Evolutionary conservation across 148 eudicot species (phyloP), one percentile per base, ranked within the genome.

Genomic region (Chenopodium berlandieri): DNA sequence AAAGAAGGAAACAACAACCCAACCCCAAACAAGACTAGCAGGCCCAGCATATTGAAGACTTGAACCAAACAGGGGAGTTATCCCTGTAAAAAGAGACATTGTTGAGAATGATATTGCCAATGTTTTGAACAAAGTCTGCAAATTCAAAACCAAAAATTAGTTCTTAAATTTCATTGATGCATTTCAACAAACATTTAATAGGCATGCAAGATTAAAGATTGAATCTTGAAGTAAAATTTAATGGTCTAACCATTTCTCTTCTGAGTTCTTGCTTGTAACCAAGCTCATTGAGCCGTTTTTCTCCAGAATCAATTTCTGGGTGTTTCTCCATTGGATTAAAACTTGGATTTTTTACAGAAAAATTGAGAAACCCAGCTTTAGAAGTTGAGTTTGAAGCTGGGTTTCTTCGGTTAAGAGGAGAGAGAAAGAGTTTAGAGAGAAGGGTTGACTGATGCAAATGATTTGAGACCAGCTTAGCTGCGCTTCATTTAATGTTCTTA

Each of bases 181-280:
- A 81, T 31, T 73, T 37, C 52, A 75, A 58, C 52, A 75, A 75
- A 75, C 66, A 75, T 19, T 1, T 62, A 4, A 62, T 62, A 13
- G 14, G 63, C 13, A 60, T 48, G 13, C 23, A 50, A 25, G 9
- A 30, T 17, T 37, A 52, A 44, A 81, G 65, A 75, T 74, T 58
- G 64, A 63, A 81, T 9, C 70, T 62, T 27, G 23, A 23, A 31
- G 8, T 62, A 63, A 13, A 54, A 0, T 58, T 3, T 4, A 54
- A 69, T 60, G 12, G 20, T n/a, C 2, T 52, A 8, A 88, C 92
- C 92, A 90, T 90, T 76, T 90, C 92, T 86, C 92, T 82, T 73
- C 92, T 75, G 27, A 90, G 90, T 84, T 90, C 92, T 83, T 90
- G 92, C 83, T 88, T 90, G 87, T 90, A 90, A 60, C 92, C 92